phyloP scores from a whole-genome alignment of 2,329 filamentous ascomycete genomes.

The Aspergillus niger region DNA sequence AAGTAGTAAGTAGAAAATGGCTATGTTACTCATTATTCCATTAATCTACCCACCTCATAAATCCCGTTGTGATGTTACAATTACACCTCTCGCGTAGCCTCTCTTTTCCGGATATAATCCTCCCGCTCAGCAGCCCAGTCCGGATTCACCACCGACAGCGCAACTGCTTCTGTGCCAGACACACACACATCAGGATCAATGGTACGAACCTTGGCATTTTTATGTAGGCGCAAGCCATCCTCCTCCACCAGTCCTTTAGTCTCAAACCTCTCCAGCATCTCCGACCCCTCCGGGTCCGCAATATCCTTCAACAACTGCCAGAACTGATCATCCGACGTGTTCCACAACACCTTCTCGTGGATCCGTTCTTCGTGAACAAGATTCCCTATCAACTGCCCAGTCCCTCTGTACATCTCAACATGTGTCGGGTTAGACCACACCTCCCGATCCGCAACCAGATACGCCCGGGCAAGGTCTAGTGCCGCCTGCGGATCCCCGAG shows the following conservation, averaged over 20 bases:
- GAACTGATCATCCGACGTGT: conserved; percentile 38
- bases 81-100: background rate
- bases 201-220: conserved; percentile 1
- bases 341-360: conserved; percentile 37
- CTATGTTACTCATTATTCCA: background rate
- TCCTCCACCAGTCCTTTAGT: background rate
- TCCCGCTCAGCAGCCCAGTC: conserved; percentile 6
- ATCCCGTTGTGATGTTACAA: too few relatives aligned
- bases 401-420: conserved; percentile 37
- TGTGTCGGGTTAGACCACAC: conserved; percentile 45
- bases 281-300: conserved; percentile 17
- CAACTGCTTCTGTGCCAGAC: background rate
- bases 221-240: background rate
- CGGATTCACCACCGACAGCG: conserved; percentile 3
- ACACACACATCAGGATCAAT: background rate
- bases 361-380: conserved; percentile 25
- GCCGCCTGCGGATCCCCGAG: conserved; percentile 33
- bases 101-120: background rate
- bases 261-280: conserved; percentile 3
- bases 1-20: background rate
- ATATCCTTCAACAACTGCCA: conserved; percentile 34
- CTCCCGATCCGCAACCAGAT: conserved; percentile 37
- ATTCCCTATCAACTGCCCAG: conserved; percentile 38
- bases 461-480: conserved; percentile 35
- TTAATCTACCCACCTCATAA: too few relatives aligned